phyloP scores from a whole-genome alignment of 805 yeast species.

The Wickerhamomyces kurtzmanii region DNA sequence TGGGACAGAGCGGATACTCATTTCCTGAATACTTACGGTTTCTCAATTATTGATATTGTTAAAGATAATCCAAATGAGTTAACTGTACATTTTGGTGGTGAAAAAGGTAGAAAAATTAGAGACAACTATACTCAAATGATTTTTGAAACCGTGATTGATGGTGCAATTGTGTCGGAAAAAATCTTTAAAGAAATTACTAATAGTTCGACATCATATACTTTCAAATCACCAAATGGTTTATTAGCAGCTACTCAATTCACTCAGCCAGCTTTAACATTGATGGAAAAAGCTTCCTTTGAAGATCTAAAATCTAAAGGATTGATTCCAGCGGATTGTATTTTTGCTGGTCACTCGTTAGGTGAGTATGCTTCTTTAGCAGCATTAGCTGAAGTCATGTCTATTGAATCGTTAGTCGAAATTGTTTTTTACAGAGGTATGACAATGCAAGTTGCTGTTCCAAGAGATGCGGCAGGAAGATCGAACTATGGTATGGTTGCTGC shows the following conservation, averaged over 20 bases:
- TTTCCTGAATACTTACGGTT: slow-evolving; percentile 89
- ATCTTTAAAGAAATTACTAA: slow-evolving; percentile 89
- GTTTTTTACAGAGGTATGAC: slow-evolving; percentile 99
- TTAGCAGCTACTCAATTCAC: slow-evolving; percentile 98
- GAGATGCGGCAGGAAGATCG: slow-evolving; percentile 91
- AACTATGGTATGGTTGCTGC: slow-evolving; percentile 99
- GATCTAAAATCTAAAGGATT: slow-evolving; percentile 94
- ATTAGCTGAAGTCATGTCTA: slow-evolving; percentile 97
- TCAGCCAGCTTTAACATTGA: slow-evolving; percentile 96
- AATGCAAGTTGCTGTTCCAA: slow-evolving; percentile 99
- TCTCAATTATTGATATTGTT: slow-evolving; percentile 93
- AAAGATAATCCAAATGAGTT: slow-evolving; percentile 91
- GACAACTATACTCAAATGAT: slow-evolving; percentile 95
- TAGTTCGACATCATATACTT: slow-evolving; percentile 75
- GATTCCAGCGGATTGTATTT: slow-evolving; percentile 86
- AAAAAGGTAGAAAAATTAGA: slow-evolving; percentile 89
- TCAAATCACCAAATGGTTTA: slow-evolving; percentile 89
- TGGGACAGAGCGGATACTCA: slow-evolving; percentile 98
- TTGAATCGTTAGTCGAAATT: slow-evolving; percentile 93
- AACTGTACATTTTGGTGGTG: slow-evolving; percentile 96
- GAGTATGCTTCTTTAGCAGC: slow-evolving; percentile 98
- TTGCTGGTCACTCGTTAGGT: slow-evolving; percentile 99
- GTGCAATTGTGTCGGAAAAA: slow-evolving; percentile 80
- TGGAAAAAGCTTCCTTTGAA: slow-evolving; percentile 99
- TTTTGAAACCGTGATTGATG: slow-evolving; percentile 89